These are phyloP conservation scores for Cenchrus purpureus DNA, from an alignment of 176 grass and related monocot genomes.

Conservation along the genomic window DNA sequence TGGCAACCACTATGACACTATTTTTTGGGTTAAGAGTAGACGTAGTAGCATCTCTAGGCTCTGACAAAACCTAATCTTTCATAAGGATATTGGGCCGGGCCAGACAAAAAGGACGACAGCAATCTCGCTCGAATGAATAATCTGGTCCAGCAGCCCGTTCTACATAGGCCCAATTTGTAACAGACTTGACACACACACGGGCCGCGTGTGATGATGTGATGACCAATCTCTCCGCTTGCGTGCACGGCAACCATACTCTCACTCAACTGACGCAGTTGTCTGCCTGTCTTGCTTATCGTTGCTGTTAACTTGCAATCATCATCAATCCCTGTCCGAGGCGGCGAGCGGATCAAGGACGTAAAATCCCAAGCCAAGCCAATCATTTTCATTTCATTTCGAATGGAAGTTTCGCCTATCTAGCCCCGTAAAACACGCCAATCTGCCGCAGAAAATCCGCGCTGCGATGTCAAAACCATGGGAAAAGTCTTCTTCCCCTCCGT, in stretches of 20 bases:
- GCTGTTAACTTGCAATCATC: background rate
- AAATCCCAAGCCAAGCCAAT: background rate
- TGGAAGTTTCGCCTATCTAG: background rate
- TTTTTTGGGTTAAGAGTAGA: background rate
- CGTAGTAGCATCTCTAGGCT: too few species aligned
- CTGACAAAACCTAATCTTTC: too few species aligned
- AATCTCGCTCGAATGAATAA: too few species aligned
- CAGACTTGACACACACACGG: background rate
- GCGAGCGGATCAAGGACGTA: background rate
- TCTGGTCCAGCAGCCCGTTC: background rate
- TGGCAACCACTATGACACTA: background rate
- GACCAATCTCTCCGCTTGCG: background rate
- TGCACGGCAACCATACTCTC: background rate
- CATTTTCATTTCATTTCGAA: background rate
- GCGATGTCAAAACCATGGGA: background rate
- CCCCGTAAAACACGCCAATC: background rate
- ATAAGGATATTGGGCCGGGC: background rate
- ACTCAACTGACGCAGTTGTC: background rate
- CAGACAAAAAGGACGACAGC: too few species aligned
- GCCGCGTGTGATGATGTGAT: background rate
- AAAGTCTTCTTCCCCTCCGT: background rate
- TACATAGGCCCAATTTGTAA: background rate
- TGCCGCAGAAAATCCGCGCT: constrained; percentile 4
- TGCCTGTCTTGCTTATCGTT: too few species aligned
- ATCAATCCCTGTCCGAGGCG: background rate